Evolutionary conservation across 305 asterid species (phyloP).

Genomic region (Fraxinus xanthoxyloides): DNA sequence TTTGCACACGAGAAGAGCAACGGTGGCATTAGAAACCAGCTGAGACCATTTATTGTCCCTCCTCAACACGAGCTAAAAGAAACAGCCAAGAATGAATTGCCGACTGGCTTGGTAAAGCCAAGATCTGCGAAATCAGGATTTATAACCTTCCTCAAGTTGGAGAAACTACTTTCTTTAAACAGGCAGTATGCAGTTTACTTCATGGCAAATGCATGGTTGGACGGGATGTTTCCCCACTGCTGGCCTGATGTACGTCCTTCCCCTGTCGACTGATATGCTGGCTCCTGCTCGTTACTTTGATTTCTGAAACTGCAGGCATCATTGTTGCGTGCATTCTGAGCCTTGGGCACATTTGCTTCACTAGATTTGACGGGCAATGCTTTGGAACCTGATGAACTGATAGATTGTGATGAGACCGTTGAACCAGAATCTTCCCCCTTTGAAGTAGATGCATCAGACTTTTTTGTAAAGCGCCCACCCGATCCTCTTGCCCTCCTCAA

Average conservation of each 20-base stretch:
- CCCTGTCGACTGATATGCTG: slow-evolving; percentile 24
- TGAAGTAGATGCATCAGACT: slow-evolving; percentile 33
- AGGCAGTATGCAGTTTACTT: slow-evolving; percentile 11
- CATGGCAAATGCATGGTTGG: slow-evolving; percentile 32
- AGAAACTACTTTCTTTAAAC: slow-evolving; percentile 9
- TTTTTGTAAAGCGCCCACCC: slow-evolving; percentile 77
- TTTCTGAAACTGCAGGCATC: slow-evolving; percentile 33
- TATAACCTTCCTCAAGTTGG: slow-evolving; percentile 16
- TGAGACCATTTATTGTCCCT: slow-evolving; percentile 1
- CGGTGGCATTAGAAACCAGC: slow-evolving; percentile 8
- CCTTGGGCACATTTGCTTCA: slow-evolving; percentile 25
- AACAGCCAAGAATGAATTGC: slow-evolving; percentile 94
- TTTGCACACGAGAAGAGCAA: slow-evolving; percentile 25
- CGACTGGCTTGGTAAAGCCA: slow-evolving; percentile 48
- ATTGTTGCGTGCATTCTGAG: slow-evolving; percentile 15
- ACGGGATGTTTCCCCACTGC: slow-evolving; percentile 33
- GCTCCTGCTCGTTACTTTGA: slow-evolving; percentile 37
- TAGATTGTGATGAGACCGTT: slow-evolving; percentile 26
- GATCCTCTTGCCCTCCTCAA: slow-evolving; percentile 69
- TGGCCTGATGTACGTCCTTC: slow-evolving; percentile 29
- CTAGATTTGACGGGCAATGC: slow-evolving; percentile 28
- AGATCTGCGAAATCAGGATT: slow-evolving; percentile 23
- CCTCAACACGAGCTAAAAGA: slow-evolving; percentile 15
- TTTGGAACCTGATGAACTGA: slow-evolving; percentile 35
- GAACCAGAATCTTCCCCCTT: slow-evolving; percentile 37